Evolutionary conservation across 805 yeast species (phyloP), one percentile per base, ranked within the genome.

Genomic region (Teunomyces atbi): DNA sequence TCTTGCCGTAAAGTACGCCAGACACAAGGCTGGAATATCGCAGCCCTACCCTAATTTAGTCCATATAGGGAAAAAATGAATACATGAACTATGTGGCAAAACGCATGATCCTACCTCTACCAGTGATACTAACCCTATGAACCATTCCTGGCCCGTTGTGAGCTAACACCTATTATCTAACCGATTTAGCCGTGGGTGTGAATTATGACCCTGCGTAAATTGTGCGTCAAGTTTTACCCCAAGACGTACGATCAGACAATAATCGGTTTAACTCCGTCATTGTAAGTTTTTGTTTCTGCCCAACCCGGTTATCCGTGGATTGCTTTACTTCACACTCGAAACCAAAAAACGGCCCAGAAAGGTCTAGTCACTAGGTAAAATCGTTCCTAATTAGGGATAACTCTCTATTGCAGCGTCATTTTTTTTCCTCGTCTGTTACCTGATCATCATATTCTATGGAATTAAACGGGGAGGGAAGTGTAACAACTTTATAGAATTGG

Each of bases 401-500:
- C 39, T n/a, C 27, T 36, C 21, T 11, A 36, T 36, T 20, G 12
- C 18, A 21, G 39, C 39, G 39, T 36, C 39, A 36, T 36, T 36
- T 36, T 36, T 34, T 36, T 19, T 36, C 20, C 37, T 10, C 13
- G 26, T 20, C 21, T 26, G 29, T 38, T 38, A 28, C 42, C 30
- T 38, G 39, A 36, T 21, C 12, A 13, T n/a, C 10, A 11, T 36
- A 20, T 7, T 8, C 7, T 15, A n/a, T 23, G 15, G 21, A 36
- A 35, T 18, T 36, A 20, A 21, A 12, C 15, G 21, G 36, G 39
- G 39, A 30, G 16, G 18, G 18, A 19, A 37, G 39, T 36, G 27
- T 21, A 20, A 36, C 39, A 20, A 36, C 39, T 36, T 36, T 36
- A 36, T 36, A 36, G 27, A 37, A 10, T 30, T 23, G 18, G 6